Base-by-base conservation (phyloP, 345 rosid genomes). In the Conringia planisiliqua region DNA sequence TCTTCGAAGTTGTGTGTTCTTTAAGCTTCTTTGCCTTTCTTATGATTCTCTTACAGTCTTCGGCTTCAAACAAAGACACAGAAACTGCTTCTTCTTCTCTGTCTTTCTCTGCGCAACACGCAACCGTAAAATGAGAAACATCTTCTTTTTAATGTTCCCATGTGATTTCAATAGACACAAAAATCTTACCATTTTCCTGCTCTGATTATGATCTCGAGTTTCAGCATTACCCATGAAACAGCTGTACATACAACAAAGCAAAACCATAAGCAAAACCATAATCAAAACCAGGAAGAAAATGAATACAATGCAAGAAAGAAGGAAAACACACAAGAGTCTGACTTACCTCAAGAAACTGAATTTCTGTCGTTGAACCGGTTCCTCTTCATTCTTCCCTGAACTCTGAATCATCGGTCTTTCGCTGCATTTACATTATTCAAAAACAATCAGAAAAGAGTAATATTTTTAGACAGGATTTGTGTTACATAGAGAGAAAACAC, bases 31-130 rank as follows among this genome's bases (percentile, higher is more conserved):
- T 27, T 30, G 29, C 22, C 32, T 48, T 35, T 39, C 38, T 50
- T 59, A 40, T 48, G 46, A 68, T 68, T 78, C 77, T 40, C 77
- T 65, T 27, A 71, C 55, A 44, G 61, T 65, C 56, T 71, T 66
- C 33, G 76, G 57, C 62, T 77, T 77, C 61, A 77, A 65, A 65
- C 80, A 71, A 29, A 71, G 38, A 71, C 80, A 77, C 11, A 62
- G 2, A 70, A 18, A 76, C 76, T 46, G 72, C 35, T 44, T 63
- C 68, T 67, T 74, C 76, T 46, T 55, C 44, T 63, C 56, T 2
- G 62, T 61, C 48, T 52, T 52, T 62, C 70, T 64, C 75, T 76
- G 74, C 33, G 1, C 48, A 12, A 62, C n/a, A 66, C 3, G 9
- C 35, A 75, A 68, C 59, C 14, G 17, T 12, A 20, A 38, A 4